phyloP scores from a whole-genome alignment of 306 rosid species.

The Vicia faba region DNA sequence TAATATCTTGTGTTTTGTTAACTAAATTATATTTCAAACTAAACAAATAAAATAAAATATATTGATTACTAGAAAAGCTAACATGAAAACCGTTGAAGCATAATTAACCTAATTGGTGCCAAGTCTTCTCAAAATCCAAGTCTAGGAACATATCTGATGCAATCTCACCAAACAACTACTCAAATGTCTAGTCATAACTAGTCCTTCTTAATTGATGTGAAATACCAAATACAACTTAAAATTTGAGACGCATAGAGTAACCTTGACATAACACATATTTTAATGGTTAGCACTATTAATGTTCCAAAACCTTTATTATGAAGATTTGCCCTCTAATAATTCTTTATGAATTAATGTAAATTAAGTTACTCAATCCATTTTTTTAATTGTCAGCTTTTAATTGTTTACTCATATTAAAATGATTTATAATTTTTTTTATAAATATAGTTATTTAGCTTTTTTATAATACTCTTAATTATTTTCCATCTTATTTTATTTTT shows the following conservation, averaged over 20 bases:
- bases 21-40: conserved; percentile 9
- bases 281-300: no score
- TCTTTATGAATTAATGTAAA: background rate
- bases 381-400: no score
- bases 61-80: background rate
- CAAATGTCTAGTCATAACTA: conserved; percentile 37
- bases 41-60: background rate
- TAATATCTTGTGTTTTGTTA: conserved; percentile 3
- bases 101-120: conserved; percentile 21
- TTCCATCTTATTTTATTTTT: background rate
- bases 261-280: no score
- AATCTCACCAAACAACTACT: conserved; percentile 50
- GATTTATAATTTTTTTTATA: no score
- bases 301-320: background rate
- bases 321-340: background rate
- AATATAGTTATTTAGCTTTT: no score
- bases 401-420: no score
- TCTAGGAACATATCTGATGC: conserved; percentile 40
- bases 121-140: conserved; percentile 31
- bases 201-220: background rate
- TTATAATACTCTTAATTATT: background rate
- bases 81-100: conserved; percentile 29
- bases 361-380: no score
- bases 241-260: no score
- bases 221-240: no score